Evolutionary conservation across 2,329 filamentous ascomycete genomes (phyloP).

Genomic region (Chaetomium globosum): DNA sequence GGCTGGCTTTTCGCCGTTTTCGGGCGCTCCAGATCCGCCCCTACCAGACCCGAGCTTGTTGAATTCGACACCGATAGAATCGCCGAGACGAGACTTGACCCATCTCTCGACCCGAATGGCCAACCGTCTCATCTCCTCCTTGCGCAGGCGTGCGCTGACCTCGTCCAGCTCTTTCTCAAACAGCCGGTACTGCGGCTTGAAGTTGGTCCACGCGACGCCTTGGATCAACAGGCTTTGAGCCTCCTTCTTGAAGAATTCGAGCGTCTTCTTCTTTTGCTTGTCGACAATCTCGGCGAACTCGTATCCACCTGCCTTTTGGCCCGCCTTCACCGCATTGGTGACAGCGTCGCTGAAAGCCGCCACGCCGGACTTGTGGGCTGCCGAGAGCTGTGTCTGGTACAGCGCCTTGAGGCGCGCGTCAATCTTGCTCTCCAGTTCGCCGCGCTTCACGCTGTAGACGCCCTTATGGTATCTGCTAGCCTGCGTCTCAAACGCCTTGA

Average conservation of each 20-base stretch:
- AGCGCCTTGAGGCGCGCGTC: constrained; percentile 86
- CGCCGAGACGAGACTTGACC: constrained; percentile 84
- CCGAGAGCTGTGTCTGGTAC: constrained; percentile 83
- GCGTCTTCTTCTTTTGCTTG: constrained; percentile 73
- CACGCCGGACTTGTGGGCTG: constrained; percentile 87
- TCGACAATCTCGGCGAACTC: constrained; percentile 95
- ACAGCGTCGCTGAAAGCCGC: constrained; percentile 85
- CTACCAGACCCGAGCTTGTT: constrained; percentile 91
- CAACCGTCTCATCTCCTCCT: constrained; percentile 93
- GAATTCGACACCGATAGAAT: constrained; percentile 90
- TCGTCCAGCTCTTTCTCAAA: constrained; percentile 92
- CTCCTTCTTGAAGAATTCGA: constrained; percentile 75
- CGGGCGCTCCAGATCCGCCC: constrained; percentile 78
- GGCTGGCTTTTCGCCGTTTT: constrained; percentile 70
- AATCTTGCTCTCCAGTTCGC: constrained; percentile 82
- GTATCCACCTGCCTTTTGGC: constrained; percentile 91
- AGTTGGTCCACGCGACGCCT: constrained; percentile 84
- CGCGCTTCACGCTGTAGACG: constrained; percentile 82
- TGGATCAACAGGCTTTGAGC: constrained; percentile 74
- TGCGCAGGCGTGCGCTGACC: constrained; percentile 79
- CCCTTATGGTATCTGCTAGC: constrained; percentile 96
- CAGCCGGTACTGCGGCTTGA: constrained; percentile 74
- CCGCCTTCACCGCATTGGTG: constrained; percentile 79
- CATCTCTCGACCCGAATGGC: constrained; percentile 90
- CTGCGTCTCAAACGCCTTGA: constrained; percentile 85